Evolutionary conservation across 768 basidiomycete species (phyloP).

Genomic region (Scleroderma bovista): DNA sequence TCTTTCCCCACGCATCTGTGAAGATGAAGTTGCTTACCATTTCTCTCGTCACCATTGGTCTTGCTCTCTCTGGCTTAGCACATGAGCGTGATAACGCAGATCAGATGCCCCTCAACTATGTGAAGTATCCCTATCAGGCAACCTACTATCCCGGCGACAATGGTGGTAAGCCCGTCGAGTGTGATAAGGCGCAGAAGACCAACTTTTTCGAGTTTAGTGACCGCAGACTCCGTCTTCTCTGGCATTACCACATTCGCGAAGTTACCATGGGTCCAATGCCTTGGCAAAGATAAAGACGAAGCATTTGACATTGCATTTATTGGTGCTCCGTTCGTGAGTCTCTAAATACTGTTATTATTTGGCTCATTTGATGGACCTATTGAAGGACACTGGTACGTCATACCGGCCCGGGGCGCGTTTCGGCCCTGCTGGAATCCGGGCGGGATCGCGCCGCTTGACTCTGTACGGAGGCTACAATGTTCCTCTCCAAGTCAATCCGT

Average conservation of each 20-base stretch:
- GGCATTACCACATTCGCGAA: constrained; percentile 85
- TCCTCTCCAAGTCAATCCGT: constrained; percentile 67
- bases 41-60: constrained; percentile 21
- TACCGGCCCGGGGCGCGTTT: constrained; percentile 84
- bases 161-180: constrained; percentile 39
- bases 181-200: background rate
- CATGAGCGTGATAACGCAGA: constrained; percentile 40
- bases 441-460: constrained; percentile 70
- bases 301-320: constrained; percentile 79
- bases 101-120: constrained; percentile 63
- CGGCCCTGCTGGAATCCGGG: constrained; percentile 78
- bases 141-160: constrained; percentile 47
- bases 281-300: constrained; percentile 51
- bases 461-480: constrained; percentile 78
- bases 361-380: background rate
- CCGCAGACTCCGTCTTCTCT: constrained; percentile 74
- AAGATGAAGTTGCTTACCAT: constrained; percentile 20
- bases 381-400: constrained; percentile 64
- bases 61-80: constrained; percentile 25
- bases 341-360: background rate
- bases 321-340: constrained; percentile 68
- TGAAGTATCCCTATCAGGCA: constrained; percentile 61
- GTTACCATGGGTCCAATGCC: constrained; percentile 79
- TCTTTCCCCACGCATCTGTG: background rate
- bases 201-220: constrained; percentile 39